Evolutionary conservation across 805 yeast species (phyloP), one percentile per base, ranked within the genome.

Genomic region (Alloascoidea hylecoeti): DNA sequence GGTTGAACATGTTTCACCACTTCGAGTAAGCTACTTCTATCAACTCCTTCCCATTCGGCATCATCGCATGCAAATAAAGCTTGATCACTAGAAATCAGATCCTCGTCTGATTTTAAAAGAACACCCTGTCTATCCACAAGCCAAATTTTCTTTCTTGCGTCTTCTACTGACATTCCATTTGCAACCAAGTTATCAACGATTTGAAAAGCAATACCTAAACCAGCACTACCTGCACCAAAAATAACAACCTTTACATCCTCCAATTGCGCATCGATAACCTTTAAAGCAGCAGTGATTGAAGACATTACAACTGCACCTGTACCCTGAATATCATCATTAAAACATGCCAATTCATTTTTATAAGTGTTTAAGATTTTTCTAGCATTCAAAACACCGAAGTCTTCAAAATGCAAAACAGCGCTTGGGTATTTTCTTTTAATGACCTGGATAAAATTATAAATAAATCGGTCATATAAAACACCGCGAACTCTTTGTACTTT

Each of bases 221-320:
- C 94, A 19, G 94, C 94, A 40, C 88, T 77, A 41, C 94, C 94
- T n/a, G 94, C 89, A 51, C 94, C 94, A 51, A 78, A 82, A 37
- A 82, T 72, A 36, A 82, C 61, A 37, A 82, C 69, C 47, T 68
- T 59, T 30, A 77, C 60, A 39, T 80, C 84, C 33, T 73, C 57
- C 46, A 82, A 64, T 18, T 78, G 61, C 50, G 82, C 66, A 46
- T 77, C 60, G 15, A 86, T 75, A 57, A 69, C 75, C 49, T 74
- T 70, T 54, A 82, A 64, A 35, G 86, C 94, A 18, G 92, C 89
- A 44, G 80, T 67, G 59, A 81, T 70, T 2, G 92, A 80, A 2
- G 92, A 86, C 85, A 81, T 80, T 5, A 80, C 94, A 42, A 82
- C 94, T 34, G 94, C 94, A 53, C 94, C 94, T 6, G 94, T 82